Conservation (phyloP, 163 green algal genomes). For the Chlamydomonas reinhardtii region DNA sequence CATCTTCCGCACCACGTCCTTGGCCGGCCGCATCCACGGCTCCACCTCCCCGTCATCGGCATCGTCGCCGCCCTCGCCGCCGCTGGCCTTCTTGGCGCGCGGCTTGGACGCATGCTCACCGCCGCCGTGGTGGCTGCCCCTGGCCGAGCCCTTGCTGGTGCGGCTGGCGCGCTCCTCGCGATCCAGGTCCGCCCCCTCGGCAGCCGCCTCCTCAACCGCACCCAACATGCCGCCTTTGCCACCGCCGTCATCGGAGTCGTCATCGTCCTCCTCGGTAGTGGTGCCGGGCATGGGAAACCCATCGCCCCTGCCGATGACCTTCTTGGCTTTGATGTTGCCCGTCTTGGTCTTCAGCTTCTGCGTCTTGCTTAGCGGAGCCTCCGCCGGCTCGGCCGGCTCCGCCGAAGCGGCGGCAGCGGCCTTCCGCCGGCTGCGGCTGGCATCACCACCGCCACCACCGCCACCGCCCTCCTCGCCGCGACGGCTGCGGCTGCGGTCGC, state of each 20-base stretch:
- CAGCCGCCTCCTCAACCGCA: background rate
- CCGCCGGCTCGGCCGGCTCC: background rate
- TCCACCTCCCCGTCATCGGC: background rate
- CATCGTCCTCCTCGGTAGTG: constrained; percentile 13
- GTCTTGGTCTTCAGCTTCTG: constrained; percentile 34
- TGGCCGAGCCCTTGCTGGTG: no score
- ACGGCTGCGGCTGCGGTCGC: background rate
- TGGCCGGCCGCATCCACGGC: background rate
- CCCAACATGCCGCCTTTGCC: background rate
- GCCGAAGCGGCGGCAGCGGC: background rate
- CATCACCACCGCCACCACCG: background rate
- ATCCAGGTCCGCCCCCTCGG: background rate
- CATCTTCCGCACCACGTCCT: no score
- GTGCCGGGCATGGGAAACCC: constrained; percentile 20
- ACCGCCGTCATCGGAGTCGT: background rate
- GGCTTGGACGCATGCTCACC: background rate
- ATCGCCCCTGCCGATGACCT: constrained; percentile 19
- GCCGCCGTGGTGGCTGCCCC: no score
- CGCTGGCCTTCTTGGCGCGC: background rate
- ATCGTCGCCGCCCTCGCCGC: background rate
- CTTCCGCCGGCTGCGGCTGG: background rate
- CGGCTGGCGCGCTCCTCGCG: no score
- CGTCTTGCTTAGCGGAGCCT: background rate
- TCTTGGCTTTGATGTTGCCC: constrained; percentile 42
- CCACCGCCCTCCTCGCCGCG: background rate